Evolutionary conservation across 495 filamentous ascomycete species (phyloP).

Genomic region (Usnea hakonensis): DNA sequence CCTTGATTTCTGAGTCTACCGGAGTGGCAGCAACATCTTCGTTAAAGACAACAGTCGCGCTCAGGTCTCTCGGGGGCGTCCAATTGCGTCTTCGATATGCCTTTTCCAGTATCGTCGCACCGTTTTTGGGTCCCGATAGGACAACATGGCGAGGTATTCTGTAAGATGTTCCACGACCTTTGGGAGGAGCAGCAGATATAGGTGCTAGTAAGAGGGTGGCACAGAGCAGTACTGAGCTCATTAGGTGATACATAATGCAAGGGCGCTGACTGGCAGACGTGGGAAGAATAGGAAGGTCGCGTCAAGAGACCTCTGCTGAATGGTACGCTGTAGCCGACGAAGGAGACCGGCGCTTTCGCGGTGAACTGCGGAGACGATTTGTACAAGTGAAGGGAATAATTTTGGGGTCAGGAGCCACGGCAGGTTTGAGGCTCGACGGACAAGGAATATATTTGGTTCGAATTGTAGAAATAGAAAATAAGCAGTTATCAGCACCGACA

Average conservation of each 20-base stretch:
- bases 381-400: not conserved
- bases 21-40: constrained; percentile 22
- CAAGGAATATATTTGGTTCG: not conserved
- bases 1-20: constrained; percentile 20
- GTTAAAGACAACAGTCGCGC: constrained; percentile 30
- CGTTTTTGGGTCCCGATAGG: constrained; percentile 36
- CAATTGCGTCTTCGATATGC: constrained; percentile 55
- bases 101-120: constrained; percentile 50
- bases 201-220: constrained; percentile 9
- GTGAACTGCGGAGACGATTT: not conserved
- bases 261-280: constrained; percentile 27
- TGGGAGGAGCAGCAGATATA: constrained; percentile 29
- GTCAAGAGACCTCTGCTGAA: constrained; percentile 8
- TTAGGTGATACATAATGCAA: constrained; percentile 30
- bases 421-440: not conserved
- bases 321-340: not conserved
- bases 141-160: constrained; percentile 52
- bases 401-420: not conserved
- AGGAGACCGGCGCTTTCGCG: not conserved
- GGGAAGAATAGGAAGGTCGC: constrained; percentile 12
- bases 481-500: not conserved
- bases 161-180: constrained; percentile 41
- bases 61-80: constrained; percentile 32
- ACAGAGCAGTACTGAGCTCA: constrained; percentile 8
- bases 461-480: not conserved